Conservation (phyloP, 305 asterid species). For the Fraxinus floribunda region DNA sequence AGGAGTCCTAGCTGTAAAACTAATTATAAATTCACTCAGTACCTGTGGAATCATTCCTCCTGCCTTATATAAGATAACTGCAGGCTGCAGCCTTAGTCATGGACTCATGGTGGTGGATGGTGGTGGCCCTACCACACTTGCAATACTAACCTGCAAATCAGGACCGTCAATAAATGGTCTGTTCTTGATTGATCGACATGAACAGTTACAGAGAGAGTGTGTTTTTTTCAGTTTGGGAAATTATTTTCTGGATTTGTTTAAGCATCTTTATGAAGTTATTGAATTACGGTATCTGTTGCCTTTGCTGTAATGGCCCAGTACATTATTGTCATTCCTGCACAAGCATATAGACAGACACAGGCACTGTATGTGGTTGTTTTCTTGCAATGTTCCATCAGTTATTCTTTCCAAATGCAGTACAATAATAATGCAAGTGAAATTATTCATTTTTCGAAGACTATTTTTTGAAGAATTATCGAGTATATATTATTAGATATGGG, state of each 20-base stretch:
- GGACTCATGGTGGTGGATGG: background rate
- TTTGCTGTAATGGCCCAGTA: conserved; percentile 26
- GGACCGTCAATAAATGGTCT: conserved; percentile 18
- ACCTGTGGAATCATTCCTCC: conserved; percentile 18
- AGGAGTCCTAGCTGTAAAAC: conserved; percentile 18
- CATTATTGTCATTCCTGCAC: conserved; percentile 23
- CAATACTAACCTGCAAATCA: conserved; percentile 9
- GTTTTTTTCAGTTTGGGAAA: background rate
- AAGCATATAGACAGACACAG: background rate
- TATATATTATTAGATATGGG: background rate
- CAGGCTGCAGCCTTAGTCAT: background rate
- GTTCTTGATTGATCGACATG: background rate
- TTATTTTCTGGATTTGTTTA: conserved; percentile 14
- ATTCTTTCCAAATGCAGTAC: background rate
- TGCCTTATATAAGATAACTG: conserved; percentile 33
- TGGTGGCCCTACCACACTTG: conserved; percentile 29
- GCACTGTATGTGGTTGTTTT: conserved; percentile 12
- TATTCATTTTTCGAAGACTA: background rate
- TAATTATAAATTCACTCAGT: background rate
- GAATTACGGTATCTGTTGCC: conserved; percentile 11
- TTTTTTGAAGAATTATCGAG: background rate
- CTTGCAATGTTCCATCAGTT: background rate
- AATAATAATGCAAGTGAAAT: background rate
- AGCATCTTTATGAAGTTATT: conserved; percentile 25
- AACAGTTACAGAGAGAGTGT: background rate